Evolutionary conservation across 306 rosid genomes (phyloP), one percentile per base, ranked within the genome.

Genomic region (Acacia confusa): DNA sequence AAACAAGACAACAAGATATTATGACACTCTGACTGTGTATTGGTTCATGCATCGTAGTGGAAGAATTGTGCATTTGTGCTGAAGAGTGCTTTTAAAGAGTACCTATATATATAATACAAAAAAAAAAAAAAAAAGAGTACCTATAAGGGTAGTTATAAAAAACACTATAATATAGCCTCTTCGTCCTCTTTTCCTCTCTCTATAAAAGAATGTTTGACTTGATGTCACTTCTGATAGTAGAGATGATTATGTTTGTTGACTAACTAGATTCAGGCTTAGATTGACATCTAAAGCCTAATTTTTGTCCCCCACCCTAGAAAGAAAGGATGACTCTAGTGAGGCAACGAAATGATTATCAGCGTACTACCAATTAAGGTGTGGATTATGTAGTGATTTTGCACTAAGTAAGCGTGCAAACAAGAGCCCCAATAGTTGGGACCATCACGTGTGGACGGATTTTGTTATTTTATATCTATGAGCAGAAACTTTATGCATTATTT

Each of bases 351-450:
- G 66, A 78, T 70, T 44, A 72, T 64, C 58, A 80, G 20, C 16
- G 16, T 16, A 16, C 1, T 48, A 6, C 55, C 55, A 16, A 48
- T 48, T 13, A 24, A 24, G 61, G 48, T 55, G 84, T 44, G 30
- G 75, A 84, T 84, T 82, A 47, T 55, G 76, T 19, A 70, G 50
- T 84, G 74, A 81, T 84, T 78, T 67, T 22, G 85, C 80, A 83
- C 83, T 60, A 77, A 80, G 63, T 78, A 34, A 70, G 85, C 65
- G 85, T 60, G 74, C 88, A 82, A 82, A 45, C 38, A 20, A 10
- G 41, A 70, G 28, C 67, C 57, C 72, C 77, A 3, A 72, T 73
- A 27, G 44, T 41, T 80, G 82, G 79, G 85, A 67, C 87, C 82
- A 83, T 80, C 75, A 72, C 83, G 60, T 83, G 82, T 65, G 72